Conservation (phyloP, 306 rosid genomes). For the Acmispon strigosus region DNA sequence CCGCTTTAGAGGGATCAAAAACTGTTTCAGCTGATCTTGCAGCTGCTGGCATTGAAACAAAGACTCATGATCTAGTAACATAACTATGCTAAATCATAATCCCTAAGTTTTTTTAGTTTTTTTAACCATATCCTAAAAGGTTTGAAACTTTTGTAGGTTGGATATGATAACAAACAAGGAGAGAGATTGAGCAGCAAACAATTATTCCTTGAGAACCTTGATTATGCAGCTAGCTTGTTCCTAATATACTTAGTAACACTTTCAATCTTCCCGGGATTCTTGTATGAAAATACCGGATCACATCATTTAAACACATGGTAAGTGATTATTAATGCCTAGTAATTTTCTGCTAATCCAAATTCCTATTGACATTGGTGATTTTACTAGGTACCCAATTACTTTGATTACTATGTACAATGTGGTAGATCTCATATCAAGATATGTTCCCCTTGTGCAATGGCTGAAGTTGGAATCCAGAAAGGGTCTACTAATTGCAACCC, state of each 20-base stretch:
- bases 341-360: neutral
- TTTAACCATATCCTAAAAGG: neutral
- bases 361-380: neutral
- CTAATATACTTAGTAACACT: constrained; percentile 62
- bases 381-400: constrained; percentile 66
- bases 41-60: constrained; percentile 54
- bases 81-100: neutral
- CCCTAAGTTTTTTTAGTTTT: no score
- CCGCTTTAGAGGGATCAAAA: constrained; percentile 79
- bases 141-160: constrained; percentile 29
- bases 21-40: constrained; percentile 84
- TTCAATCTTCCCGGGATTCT: constrained; percentile 77
- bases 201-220: constrained; percentile 40
- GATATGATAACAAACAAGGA: constrained; percentile 14
- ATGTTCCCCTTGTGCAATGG: constrained; percentile 52
- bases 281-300: constrained; percentile 74
- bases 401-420: constrained; percentile 59
- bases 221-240: constrained; percentile 50
- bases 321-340: neutral
- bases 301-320: constrained; percentile 72
- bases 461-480: constrained; percentile 70
- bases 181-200: constrained; percentile 47
- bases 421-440: constrained; percentile 56
- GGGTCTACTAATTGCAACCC: constrained; percentile 35
- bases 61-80: constrained; percentile 34